phyloP scores from a whole-genome alignment of 140 eudicot genomes.

The Eryngium alpinum region DNA sequence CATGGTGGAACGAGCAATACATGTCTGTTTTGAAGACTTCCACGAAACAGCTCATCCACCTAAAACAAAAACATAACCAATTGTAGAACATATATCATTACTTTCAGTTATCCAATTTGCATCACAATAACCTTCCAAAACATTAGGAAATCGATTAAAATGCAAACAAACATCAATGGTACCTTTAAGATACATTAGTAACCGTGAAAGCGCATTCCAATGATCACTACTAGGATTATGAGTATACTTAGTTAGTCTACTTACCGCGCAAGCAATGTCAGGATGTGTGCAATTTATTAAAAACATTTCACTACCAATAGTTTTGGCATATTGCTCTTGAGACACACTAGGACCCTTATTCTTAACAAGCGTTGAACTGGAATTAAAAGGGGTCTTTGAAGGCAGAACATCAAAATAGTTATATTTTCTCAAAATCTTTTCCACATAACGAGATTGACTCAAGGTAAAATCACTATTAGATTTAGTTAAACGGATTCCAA shows the following conservation, averaged over 20 bases:
- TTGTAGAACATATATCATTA: background rate
- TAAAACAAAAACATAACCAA: background rate
- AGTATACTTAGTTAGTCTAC: too few species aligned
- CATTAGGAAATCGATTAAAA: too few species aligned
- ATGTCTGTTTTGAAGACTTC: background rate
- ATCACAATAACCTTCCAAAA: background rate
- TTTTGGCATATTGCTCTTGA: too few species aligned
- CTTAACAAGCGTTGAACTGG: background rate
- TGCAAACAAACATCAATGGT: too few species aligned
- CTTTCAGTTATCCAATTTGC: background rate
- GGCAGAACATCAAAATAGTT: too few species aligned
- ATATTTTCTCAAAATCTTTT: background rate
- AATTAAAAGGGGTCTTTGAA: conserved; percentile 3
- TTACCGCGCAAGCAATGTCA: background rate
- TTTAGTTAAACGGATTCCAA: too few species aligned
- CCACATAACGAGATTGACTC: background rate
- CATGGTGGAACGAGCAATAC: background rate
- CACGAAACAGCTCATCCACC: background rate
- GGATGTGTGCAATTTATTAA: too few species aligned
- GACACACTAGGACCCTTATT: too few species aligned
- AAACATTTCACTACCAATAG: too few species aligned
- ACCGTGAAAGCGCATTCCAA: too few species aligned
- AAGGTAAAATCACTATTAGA: background rate
- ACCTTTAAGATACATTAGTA: too few species aligned
- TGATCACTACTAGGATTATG: too few species aligned